Evolutionary conservation across 495 filamentous ascomycete species (phyloP).

Genomic region (Penicillium parvum): DNA sequence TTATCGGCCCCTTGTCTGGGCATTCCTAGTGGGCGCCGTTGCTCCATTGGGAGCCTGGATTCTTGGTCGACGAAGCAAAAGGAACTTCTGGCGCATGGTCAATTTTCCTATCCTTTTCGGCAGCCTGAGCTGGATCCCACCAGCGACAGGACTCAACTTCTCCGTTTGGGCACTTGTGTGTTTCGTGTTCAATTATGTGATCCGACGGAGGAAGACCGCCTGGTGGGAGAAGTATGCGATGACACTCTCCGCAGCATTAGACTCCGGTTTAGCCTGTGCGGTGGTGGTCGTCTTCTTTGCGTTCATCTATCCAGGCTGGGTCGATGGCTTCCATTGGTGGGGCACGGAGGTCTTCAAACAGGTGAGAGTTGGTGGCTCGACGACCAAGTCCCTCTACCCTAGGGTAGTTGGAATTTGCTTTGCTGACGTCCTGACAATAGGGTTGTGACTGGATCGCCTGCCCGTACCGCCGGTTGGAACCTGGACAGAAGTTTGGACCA

Average conservation of each 20-base stretch:
- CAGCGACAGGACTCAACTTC: constrained; percentile 47
- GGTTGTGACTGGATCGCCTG: constrained; percentile 30
- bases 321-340: constrained; percentile 27
- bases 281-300: constrained; percentile 81
- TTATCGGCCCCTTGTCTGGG: constrained; percentile 58
- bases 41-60: constrained; percentile 66
- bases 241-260: constrained; percentile 76
- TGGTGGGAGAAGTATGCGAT: constrained; percentile 93
- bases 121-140: constrained; percentile 67
- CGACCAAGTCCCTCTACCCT: too few species aligned
- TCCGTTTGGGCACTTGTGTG: constrained; percentile 56
- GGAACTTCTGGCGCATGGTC: constrained; percentile 33
- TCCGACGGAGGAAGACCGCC: constrained; percentile 56
- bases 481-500: constrained; percentile 24
- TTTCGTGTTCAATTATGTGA: constrained; percentile 73
- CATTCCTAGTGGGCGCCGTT: constrained; percentile 69
- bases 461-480: constrained; percentile 21
- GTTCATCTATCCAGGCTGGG: constrained; percentile 25
- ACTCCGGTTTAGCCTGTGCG: constrained; percentile 74
- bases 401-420: background rate
- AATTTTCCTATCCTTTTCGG: constrained; percentile 43
- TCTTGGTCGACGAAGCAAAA: constrained; percentile 50
- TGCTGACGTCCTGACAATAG: constrained; percentile 1
- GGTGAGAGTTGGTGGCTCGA: constrained; percentile 8
- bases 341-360: constrained; percentile 31